Base-by-base conservation (phyloP, 1,284 basidiomycete species). In the Waitea zeae region DNA sequence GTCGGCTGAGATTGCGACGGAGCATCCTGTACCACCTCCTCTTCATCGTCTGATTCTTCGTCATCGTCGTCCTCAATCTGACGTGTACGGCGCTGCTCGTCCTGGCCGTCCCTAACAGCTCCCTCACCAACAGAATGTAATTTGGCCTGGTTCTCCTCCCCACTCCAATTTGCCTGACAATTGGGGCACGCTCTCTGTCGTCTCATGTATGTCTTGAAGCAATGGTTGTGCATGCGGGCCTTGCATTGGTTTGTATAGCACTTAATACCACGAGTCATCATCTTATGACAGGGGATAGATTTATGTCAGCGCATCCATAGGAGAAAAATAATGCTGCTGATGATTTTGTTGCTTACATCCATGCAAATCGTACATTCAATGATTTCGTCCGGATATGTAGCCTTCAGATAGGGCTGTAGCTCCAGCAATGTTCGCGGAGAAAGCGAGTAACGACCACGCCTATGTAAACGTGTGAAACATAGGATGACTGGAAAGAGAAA, bases 371-470 rank as follows among this genome's bases (percentile, higher is more conserved):
- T 67, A 46, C 86, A 90, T 42, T 81, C 75, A 1, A 72, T 46
- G n/a, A 73, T 51, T 31, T 77, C 72, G 3, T 82, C 72, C 0
- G 74, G 61, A 49, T 79, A 92, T 12, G 72, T 76, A 17, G 67
- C 62, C 43, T 71, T 74, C 36, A 92, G 62, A 48, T 89, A 92
- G 1, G 65, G 61, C 12, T 61, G 54, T 6, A 92, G 68, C 47
- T 92, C 87, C 14, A 84, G 53, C 9, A 86, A 47, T 0, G 82
- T 64, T 3, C 88, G 75, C 1, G 73, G 62, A 1, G 83, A 76
- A 1, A 92, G 67, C 2, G 80, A 75, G 46, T 84, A 87, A 12
- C 80, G 68, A 15, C 81, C 81, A 30, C 38, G 44, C 37, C 56
- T 58, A 38, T 0, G 15, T 17, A 12, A 4, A 9, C 14, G n/a